Conservation (phyloP, 257 asterid species). For the Solanum piurae region DNA sequence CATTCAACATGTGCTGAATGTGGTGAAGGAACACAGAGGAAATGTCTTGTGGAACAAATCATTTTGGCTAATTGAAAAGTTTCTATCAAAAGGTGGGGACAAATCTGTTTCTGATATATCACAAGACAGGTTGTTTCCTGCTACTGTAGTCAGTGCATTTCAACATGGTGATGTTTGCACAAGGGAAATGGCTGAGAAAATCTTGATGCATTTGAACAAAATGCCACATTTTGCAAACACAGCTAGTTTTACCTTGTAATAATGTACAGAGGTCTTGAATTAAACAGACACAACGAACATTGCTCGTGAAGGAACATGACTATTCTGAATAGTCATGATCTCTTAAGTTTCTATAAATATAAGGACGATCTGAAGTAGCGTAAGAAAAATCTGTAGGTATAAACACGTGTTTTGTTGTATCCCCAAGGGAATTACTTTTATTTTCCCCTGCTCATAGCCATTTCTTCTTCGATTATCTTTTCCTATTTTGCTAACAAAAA, state of each 20-base stretch:
- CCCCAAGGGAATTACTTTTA: not conserved
- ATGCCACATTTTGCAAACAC: slow-evolving; percentile 40
- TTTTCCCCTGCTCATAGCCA: not conserved
- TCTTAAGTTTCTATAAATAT: not conserved
- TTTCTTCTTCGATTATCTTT: not conserved
- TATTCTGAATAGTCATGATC: not conserved
- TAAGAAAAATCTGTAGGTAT: not conserved
- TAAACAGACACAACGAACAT: not conserved
- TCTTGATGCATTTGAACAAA: slow-evolving; percentile 58
- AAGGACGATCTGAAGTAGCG: not conserved
- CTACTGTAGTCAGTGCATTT: slow-evolving; percentile 47
- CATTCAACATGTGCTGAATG: slow-evolving; percentile 36
- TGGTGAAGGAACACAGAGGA: slow-evolving; percentile 58
- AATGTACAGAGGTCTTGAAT: not conserved
- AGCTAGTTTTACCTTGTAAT: slow-evolving; percentile 19
- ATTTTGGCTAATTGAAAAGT: slow-evolving; percentile 69
- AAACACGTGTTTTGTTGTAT: not conserved
- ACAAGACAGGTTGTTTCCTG: slow-evolving; percentile 47
- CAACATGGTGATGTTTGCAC: slow-evolving; percentile 65
- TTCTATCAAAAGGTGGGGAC: slow-evolving; percentile 56
- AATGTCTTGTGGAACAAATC: slow-evolving; percentile 46
- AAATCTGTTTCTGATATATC: slow-evolving; percentile 41
- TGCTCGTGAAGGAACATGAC: not conserved
- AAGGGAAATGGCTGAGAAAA: slow-evolving; percentile 59
- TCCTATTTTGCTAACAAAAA: not conserved